These are phyloP conservation scores for Fraxinus floribunda DNA, from an alignment of 305 asterid species.

Conservation along the genomic window DNA sequence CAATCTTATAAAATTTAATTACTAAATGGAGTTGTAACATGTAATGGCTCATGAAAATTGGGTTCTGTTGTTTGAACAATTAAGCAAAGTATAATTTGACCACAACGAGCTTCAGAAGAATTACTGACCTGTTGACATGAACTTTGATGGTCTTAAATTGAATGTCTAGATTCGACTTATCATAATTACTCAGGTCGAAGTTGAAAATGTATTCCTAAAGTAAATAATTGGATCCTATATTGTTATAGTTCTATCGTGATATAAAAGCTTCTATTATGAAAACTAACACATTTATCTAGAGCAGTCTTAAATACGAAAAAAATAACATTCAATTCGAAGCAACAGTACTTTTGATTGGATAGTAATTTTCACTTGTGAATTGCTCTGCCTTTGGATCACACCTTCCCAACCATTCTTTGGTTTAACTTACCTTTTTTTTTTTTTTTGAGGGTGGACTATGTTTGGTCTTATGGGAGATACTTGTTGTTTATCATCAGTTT, in stretches of 20 bases:
- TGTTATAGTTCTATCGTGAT: not conserved
- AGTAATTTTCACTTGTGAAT: constrained; percentile 2
- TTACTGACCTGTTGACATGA: not conserved
- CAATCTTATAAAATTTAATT: not conserved
- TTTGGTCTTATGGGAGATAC: constrained; percentile 22
- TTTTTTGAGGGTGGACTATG: not conserved
- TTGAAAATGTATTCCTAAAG: not conserved
- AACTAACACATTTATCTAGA: not conserved
- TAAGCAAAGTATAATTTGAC: not conserved
- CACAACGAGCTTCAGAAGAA: not conserved
- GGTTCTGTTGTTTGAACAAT: not conserved
- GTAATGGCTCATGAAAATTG: not conserved
- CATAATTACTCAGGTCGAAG: not conserved
- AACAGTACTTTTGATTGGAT: not conserved
- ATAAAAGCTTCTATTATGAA: constrained; percentile 2
- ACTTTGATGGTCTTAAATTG: not conserved
- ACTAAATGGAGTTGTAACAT: not conserved
- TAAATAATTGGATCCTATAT: not conserved
- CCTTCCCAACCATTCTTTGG: not conserved
- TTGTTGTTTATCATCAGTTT: constrained; percentile 52
- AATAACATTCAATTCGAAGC: constrained; percentile 11
- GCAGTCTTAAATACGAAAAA: constrained; percentile 9
- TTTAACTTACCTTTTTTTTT: constrained; percentile 1
- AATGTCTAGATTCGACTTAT: not conserved
- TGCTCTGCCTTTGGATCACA: constrained; percentile 1